Evolutionary conservation across 371 early-diverging fungal species (phyloP).

Genomic region (Mucor sp.): DNA sequence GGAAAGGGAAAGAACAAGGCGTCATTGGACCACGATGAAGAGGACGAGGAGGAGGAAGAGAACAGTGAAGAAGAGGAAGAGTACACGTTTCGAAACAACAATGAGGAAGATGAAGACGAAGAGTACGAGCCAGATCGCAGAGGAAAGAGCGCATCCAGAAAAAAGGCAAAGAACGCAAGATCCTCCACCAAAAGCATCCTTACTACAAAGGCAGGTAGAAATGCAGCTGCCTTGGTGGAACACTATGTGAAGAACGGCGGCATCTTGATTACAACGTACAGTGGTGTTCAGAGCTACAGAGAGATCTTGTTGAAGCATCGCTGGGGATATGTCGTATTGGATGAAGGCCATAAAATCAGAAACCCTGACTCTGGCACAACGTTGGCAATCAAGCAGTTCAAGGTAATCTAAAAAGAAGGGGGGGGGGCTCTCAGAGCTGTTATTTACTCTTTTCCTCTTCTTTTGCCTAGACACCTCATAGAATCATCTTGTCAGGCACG

Average conservation of each 20-base stretch:
- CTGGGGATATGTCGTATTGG: slow-evolving; percentile 94
- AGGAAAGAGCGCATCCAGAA: slow-evolving; percentile 26
- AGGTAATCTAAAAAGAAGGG: slow-evolving; percentile 24
- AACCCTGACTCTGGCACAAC: slow-evolving; percentile 95
- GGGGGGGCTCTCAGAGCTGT: no score
- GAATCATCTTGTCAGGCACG: slow-evolving; percentile 95
- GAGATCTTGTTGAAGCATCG: slow-evolving; percentile 62
- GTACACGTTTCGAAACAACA: background rate
- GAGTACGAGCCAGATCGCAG: slow-evolving; percentile 36
- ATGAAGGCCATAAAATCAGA: slow-evolving; percentile 98
- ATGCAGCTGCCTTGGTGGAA: slow-evolving; percentile 38
- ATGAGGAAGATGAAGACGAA: slow-evolving; percentile 49
- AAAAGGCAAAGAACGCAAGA: slow-evolving; percentile 25
- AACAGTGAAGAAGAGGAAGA: no score
- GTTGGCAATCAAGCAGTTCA: slow-evolving; percentile 81
- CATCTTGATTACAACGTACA: slow-evolving; percentile 88
- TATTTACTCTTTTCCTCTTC: background rate
- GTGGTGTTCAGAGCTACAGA: slow-evolving; percentile 75
- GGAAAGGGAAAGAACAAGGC: background rate
- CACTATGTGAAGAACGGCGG: slow-evolving; percentile 60
- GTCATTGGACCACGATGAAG: background rate
- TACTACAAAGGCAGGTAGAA: slow-evolving; percentile 42
- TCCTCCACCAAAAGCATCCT: slow-evolving; percentile 19
- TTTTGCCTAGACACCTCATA: slow-evolving; percentile 73
- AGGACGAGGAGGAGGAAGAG: background rate